Conservation (phyloP, 345 rosid genomes). For the Aquilaria malaccensis region DNA sequence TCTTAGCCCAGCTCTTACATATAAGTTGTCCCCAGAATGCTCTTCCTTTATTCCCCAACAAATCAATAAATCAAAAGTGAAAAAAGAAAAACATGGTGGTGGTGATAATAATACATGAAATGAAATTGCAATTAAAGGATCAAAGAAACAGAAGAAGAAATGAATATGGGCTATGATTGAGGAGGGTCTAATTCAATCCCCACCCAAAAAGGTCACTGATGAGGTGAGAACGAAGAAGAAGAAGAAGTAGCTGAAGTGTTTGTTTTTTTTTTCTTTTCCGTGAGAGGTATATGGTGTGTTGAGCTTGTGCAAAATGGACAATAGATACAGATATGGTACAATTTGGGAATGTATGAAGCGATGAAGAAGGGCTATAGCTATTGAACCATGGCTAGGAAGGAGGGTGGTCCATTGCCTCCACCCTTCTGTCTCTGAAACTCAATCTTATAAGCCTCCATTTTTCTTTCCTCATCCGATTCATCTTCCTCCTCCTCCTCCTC, state of each 20-base stretch:
- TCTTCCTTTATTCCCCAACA: constrained; percentile 31
- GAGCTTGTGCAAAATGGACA: constrained; percentile 29
- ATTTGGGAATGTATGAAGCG: neutral
- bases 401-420: constrained; percentile 50
- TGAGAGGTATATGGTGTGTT: constrained; percentile 15
- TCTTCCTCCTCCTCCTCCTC: constrained; percentile 37
- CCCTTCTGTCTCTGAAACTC: constrained; percentile 46
- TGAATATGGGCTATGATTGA: neutral
- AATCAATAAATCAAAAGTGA: constrained; percentile 32
- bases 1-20: no score
- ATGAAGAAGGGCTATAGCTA: constrained; percentile 15
- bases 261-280: constrained; percentile 5
- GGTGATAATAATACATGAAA: neutral
- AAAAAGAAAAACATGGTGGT: constrained; percentile 12
- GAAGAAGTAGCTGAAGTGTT: constrained; percentile 16
- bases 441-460: constrained; percentile 41
- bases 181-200: neutral
- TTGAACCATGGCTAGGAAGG: constrained; percentile 58
- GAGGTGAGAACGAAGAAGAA: constrained; percentile 18
- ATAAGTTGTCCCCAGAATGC: no score
- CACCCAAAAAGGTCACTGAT: no score
- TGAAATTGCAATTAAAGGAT: neutral
- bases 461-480: constrained; percentile 38
- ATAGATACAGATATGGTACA: constrained; percentile 34
- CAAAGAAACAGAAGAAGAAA: constrained; percentile 3